A percentile compares a stretch with the other conserved stretches of the same genome.
phyloP scores from a whole-genome alignment of 164 flowering plant genomes.

The Vitis amurensis region DNA sequence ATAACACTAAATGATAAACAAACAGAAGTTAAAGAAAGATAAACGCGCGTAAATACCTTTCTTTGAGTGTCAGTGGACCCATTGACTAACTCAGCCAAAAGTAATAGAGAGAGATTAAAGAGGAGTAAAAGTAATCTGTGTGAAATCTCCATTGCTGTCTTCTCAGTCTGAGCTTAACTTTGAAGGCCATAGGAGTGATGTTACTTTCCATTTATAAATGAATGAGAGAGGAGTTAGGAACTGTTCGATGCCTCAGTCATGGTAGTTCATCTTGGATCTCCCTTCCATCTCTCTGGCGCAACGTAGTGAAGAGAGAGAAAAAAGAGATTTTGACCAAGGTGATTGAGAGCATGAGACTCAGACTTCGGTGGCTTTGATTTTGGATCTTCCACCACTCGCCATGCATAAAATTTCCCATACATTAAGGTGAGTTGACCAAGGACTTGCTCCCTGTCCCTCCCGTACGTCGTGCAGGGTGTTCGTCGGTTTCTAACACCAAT shows the following conservation, averaged over 20 bases:
- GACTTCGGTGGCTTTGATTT: slow-evolving; percentile 24
- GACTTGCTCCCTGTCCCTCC: too few species aligned
- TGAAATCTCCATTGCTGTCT: slow-evolving; percentile 7
- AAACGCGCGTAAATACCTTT: slow-evolving; percentile 18
- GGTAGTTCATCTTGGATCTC: not conserved
- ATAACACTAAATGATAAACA: too few species aligned
- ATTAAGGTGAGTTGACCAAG: too few species aligned
- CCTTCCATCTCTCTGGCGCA: not conserved
- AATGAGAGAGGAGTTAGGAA: not conserved
- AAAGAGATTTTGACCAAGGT: slow-evolving; percentile 3
- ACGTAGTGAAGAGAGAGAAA: not conserved
- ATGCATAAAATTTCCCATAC: too few species aligned
- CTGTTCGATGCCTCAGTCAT: not conserved
- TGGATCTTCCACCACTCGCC: slow-evolving; percentile 13
- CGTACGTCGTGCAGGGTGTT: too few species aligned
- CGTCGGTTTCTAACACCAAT: too few species aligned
- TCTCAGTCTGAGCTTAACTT: not conserved
- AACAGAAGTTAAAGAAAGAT: not conserved
- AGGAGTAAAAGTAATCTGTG: slow-evolving; percentile 1
- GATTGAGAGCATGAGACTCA: slow-evolving; percentile 4
- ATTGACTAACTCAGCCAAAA: slow-evolving; percentile 13
- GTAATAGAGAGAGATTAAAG: not conserved
- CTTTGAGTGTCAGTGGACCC: slow-evolving; percentile 21
- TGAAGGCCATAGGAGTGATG: not conserved
- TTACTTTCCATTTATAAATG: not conserved